These are phyloP conservation scores for Ligustrum vulgare DNA, from an alignment of 257 asterid species.

Conservation along the genomic window DNA sequence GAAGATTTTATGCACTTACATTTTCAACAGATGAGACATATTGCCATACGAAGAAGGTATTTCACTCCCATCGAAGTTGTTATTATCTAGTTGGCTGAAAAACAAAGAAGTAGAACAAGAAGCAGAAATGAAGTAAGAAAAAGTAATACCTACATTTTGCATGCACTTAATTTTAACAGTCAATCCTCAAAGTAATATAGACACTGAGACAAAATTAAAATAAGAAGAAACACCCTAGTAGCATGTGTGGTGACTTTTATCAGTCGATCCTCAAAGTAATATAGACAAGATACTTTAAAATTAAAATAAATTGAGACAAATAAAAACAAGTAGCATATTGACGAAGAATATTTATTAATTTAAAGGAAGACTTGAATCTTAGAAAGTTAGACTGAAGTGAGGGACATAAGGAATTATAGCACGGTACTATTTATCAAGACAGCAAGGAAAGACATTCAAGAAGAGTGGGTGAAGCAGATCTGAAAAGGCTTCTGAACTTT, in stretches of 20 bases:
- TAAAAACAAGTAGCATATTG: neutral
- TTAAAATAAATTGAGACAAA: neutral
- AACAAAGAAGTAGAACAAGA: slow-evolving; percentile 14
- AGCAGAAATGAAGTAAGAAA: slow-evolving; percentile 7
- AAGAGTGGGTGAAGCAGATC: neutral
- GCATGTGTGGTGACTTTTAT: neutral
- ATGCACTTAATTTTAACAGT: neutral
- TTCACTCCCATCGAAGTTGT: slow-evolving; percentile 60
- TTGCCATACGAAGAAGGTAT: slow-evolving; percentile 75
- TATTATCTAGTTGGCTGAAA: slow-evolving; percentile 89
- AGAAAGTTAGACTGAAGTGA: neutral
- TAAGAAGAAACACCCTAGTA: neutral
- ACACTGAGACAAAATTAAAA: neutral
- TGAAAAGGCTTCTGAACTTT: neutral
- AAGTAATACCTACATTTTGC: neutral
- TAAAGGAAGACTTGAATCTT: neutral
- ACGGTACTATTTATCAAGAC: neutral
- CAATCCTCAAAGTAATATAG: neutral
- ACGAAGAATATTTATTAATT: neutral
- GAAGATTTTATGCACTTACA: slow-evolving; percentile 52
- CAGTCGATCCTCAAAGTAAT: neutral
- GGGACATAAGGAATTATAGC: neutral
- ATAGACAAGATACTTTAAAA: neutral
- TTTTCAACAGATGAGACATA: slow-evolving; percentile 66
- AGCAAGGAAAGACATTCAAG: neutral